Evolutionary conservation across 306 rosid genomes (phyloP), one percentile per base, ranked within the genome.

Genomic region (Fragaria iinumae): DNA sequence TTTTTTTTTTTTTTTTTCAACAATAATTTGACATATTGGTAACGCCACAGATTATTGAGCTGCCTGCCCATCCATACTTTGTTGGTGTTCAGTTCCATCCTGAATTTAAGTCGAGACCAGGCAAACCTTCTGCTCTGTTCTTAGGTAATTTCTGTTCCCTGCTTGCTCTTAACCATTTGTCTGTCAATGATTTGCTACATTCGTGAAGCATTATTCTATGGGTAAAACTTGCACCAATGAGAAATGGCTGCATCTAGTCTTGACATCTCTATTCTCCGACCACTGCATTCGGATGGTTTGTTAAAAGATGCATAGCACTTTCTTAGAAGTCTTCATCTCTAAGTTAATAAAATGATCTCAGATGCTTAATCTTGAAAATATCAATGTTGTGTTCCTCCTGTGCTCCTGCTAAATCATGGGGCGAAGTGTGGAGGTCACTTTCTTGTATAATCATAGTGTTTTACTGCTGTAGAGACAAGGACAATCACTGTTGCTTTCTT

Each of bases 1-100:
- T 13, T 36, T 7, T 18, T 36, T 7, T 18, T 12, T 50, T 17
- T 65, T 2, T 44, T 25, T 25, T 25, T 13, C 59, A 66, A 39
- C 72, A 67, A 66, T 34, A 60, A 39, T 75, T 71, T 70, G 80
- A 57, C 62, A 75, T 50, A 48, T 64, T 79, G 29, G 57, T 80
- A 76, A n/a, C 53, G 71, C 85, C 89, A 92, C 92, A 92, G 97
- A 88, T 92, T 80, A 77, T 92, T 56, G 97, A 92, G 87, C 86
- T 92, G 83, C 87, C 92, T 72, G 11, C 86, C 79, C 97, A 92
- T 90, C 96, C 96, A 8, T 92, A 84, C 83, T 92, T 81, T 65
- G 79, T 92, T 77, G 97, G 96, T 20, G 97, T 86, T 73, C 97
- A 92, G 84, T 92, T 92, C 83, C 97, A 92, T 84, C 97, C 97